Evolutionary conservation across 179 eudicot species (phyloP), one percentile per base, ranked within the genome.

Genomic region (Beta lomatogona): DNA sequence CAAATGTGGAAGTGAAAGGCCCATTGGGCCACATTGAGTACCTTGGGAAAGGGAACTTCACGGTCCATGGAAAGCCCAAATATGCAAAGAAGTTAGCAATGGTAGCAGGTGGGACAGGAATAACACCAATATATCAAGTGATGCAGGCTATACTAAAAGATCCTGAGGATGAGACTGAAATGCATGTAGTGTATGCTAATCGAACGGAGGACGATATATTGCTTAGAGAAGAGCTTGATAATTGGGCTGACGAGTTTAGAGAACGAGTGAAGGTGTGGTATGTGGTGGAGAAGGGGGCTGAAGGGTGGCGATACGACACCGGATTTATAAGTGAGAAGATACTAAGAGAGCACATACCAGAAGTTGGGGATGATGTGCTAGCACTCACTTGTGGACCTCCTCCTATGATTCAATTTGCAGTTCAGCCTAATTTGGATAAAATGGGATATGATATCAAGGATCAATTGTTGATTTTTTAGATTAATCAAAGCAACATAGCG

Each of bases 21-120:
- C 98, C 98, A 16, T 81, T 92, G 28, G 98, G 98, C 21, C 98
- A 95, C 76, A 93, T 95, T 21, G 97, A 95, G 80, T 95, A 95
- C 82, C 57, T 78, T 1, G 98, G 98, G 4, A 88, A 69, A 45
- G 98, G 98, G 0, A 86, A 86, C 36, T 93, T 95, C 72, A 67
- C 44, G 9, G 93, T 91, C 31, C 95, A 90, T 60, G 93, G 97
- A 13, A 90, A 89, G 80, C 88, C 77, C 28, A 92, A 89, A 88
- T 88, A 55, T 53, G 97, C 97, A 1, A 89, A 84, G 50, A 93
- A 89, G 65, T 75, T 95, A 9, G 88, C 95, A 0, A 93, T 95
- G 98, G 75, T 95, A 10, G 90, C 98, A 0, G 98, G 98, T 44
- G 98, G 98, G 19, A 89, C 98, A 1, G 98, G 98, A 14, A 92